Conservation (phyloP, 805 yeast species). For the Candida succiphila region DNA sequence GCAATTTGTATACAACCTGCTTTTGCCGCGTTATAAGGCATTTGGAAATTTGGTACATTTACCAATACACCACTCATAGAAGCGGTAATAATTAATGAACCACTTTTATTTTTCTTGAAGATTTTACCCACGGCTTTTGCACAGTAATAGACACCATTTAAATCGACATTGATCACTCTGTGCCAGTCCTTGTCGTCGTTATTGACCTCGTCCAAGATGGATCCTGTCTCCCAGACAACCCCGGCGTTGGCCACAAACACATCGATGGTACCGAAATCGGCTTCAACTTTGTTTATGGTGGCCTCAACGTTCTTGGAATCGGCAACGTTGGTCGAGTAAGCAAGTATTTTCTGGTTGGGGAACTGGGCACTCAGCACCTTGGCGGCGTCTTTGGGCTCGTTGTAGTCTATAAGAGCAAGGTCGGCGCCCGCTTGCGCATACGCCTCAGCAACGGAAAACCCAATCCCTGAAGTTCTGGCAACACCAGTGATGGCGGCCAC, state of each 20-base stretch:
- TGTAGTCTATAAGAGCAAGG: slow-evolving; percentile 39
- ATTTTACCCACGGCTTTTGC: slow-evolving; percentile 39
- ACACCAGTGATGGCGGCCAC: slow-evolving; percentile 83
- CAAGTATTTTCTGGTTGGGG: slow-evolving; percentile 12
- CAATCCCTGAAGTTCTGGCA: slow-evolving; percentile 58
- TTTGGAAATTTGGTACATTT: slow-evolving; percentile 43
- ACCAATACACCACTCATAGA: slow-evolving; percentile 48
- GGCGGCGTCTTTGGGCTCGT: slow-evolving; percentile 13
- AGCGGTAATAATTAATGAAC: slow-evolving; percentile 42
- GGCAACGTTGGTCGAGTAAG: slow-evolving; percentile 27
- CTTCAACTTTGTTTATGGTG: slow-evolving; percentile 20
- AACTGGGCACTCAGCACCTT: slow-evolving; percentile 13
- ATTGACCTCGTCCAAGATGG: slow-evolving; percentile 22
- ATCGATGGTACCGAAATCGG: slow-evolving; percentile 30
- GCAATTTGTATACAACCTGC: slow-evolving; percentile 40
- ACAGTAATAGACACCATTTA: slow-evolving; percentile 43
- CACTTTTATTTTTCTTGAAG: slow-evolving; percentile 36
- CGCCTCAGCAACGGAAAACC: slow-evolving; percentile 72
- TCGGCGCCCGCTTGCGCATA: slow-evolving; percentile 85
- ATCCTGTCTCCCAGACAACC: slow-evolving; percentile 24
- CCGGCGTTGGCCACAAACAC: slow-evolving; percentile 34
- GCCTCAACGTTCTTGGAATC: slow-evolving; percentile 23
- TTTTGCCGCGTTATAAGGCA: slow-evolving; percentile 40
- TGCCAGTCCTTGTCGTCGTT: slow-evolving; percentile 24
- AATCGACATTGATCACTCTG: slow-evolving; percentile 38